Conservation (phyloP, 768 basidiomycete species). For the Leccinum boreale region DNA sequence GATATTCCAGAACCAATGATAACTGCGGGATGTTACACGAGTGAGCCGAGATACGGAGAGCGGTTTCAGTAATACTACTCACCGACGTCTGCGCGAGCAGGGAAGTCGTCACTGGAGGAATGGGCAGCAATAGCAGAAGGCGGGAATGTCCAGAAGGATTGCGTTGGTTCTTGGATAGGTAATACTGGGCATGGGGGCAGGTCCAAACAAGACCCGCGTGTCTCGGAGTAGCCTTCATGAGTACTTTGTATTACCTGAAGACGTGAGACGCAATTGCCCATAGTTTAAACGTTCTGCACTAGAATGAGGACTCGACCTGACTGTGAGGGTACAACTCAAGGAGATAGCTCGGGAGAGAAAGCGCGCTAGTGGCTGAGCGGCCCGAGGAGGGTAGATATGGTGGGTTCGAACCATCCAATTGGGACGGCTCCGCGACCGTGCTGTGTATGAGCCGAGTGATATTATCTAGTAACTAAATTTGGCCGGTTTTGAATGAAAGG, state of each 20-base stretch:
- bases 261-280: slow-evolving; percentile 28
- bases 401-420: slow-evolving; percentile 7
- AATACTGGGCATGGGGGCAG: slow-evolving; percentile 34
- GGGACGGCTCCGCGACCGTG: slow-evolving; percentile 2
- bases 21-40: slow-evolving; percentile 22
- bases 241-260: slow-evolving; percentile 1
- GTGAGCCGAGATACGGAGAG: not conserved
- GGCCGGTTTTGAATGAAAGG: not conserved
- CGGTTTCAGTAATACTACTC: not conserved
- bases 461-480: not conserved
- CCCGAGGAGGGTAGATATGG: slow-evolving; percentile 12
- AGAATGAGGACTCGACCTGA: not conserved
- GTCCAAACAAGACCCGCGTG: not conserved
- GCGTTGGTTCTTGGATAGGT: slow-evolving; percentile 51
- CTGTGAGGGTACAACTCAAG: not conserved
- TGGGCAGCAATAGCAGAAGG: slow-evolving; percentile 41
- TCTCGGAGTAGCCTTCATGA: slow-evolving; percentile 3
- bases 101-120: slow-evolving; percentile 28
- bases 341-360: not conserved
- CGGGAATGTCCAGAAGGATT: slow-evolving; percentile 64
- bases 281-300: slow-evolving; percentile 5
- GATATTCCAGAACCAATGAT: slow-evolving; percentile 58
- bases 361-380: not conserved
- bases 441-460: not conserved
- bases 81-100: slow-evolving; percentile 56